Base-by-base conservation (phyloP, 208 protist species). In the Trypanosoma theileri region DNA sequence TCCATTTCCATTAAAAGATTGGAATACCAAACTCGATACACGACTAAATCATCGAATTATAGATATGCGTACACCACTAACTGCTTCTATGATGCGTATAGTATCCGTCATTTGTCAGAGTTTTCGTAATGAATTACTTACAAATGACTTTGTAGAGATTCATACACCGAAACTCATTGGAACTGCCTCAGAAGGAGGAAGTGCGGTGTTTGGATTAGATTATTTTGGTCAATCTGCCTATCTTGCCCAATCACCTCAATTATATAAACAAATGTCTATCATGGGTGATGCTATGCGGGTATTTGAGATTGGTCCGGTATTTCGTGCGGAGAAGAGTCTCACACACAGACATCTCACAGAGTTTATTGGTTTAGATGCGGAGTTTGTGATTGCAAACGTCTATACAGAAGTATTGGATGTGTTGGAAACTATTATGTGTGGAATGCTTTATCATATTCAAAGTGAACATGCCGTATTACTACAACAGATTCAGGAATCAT, bases 241-340 rank as follows among this genome's bases (percentile, higher is more conserved):
- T 77, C 80, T 99, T 0, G 98, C 98, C 19, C 98, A 99, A 88
- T 98, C 95, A 1, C 98, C 98, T 46, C 98, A 99, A 91, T 89
- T 99, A 19, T 99, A 99, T 88, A 99, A 99, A 84, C 98, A 99
- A 82, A 99, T 99, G 98, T 84, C 91, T 28, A 82, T 99, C 19
- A 85, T 85, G 74, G 90, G 91, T 24, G 98, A 99, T 75, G 84
- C 98, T 13, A 85, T 96, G 60, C 79, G 91, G 14, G 93, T 97
- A 28, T 98, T 96, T 70, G 96, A 99, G 80, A 88, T 99, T 59
- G 97, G 93, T 1, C 96, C 96, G 4, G 97, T 99, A 8, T 99
- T 99, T 77, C 88, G 99, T 51, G 98, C 98, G 12, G 98, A 99
- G 87, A 98, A 98, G 40, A 98, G 92, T 53, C 71, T 98, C 56